Percentiles rank a stretch among this genome's conserved stretches.
Conservation (phyloP, 306 rosid genomes). For the Calophaca sinica region DNA sequence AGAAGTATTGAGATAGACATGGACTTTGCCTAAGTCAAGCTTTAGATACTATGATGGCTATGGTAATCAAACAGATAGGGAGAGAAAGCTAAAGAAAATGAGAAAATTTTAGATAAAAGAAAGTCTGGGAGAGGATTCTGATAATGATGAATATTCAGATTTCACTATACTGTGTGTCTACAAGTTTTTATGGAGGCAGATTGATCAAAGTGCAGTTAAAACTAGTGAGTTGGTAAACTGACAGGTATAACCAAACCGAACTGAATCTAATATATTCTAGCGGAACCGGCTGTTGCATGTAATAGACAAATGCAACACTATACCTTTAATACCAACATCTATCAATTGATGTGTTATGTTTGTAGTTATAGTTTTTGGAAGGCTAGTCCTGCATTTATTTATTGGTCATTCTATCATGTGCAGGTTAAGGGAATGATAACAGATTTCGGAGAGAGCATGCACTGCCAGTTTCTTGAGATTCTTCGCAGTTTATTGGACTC, state of each 20-base stretch:
- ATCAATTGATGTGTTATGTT: slow-evolving; percentile 14
- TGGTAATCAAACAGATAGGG: too few relatives aligned
- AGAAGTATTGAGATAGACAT: too few relatives aligned
- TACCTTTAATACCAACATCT: background rate
- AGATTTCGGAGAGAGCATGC: slow-evolving; percentile 93
- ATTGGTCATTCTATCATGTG: slow-evolving; percentile 37
- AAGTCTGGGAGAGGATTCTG: too few relatives aligned
- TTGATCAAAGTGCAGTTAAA: slow-evolving; percentile 13
- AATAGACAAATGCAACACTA: background rate
- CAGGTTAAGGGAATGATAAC: slow-evolving; percentile 94
- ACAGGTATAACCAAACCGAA: background rate
- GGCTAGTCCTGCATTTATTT: slow-evolving; percentile 18
- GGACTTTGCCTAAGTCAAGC: too few relatives aligned
- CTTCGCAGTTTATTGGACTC: slow-evolving; percentile 93
- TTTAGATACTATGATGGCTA: too few relatives aligned
- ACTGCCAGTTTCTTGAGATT: slow-evolving; percentile 98
- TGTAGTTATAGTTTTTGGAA: slow-evolving; percentile 23
- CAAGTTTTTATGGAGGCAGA: background rate
- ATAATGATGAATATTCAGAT: too few relatives aligned
- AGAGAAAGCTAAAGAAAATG: too few relatives aligned
- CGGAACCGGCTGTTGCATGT: background rate
- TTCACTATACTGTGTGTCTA: too few relatives aligned
- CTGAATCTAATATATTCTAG: background rate
- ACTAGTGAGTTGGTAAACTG: slow-evolving; percentile 11
- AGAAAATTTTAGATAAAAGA: too few relatives aligned